Percentiles rank a stretch among this genome's conserved stretches.
Conservation (phyloP, 495 filamentous ascomycete genomes). For the Hyaloscypha finlandica region DNA sequence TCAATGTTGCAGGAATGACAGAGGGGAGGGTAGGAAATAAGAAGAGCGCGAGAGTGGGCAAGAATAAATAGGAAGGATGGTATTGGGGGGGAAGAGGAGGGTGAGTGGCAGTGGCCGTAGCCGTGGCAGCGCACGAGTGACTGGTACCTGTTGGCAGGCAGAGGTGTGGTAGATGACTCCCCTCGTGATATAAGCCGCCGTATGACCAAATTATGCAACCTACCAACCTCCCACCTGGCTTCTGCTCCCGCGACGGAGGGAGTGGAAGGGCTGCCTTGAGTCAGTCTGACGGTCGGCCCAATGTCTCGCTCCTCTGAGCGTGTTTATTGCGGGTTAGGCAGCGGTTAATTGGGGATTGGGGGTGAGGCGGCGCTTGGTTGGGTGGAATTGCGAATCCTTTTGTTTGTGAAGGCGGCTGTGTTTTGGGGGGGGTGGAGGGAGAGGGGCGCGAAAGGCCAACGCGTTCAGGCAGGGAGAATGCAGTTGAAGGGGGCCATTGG, state of each 20-base stretch:
- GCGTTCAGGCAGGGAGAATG: conserved; percentile 5
- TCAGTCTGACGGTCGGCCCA: conserved; percentile 14
- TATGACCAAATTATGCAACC: conserved; percentile 21
- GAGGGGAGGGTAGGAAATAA: conserved; percentile 22
- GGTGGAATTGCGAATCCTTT: conserved; percentile 16
- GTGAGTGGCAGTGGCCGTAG: not conserved
- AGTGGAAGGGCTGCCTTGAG: conserved; percentile 17
- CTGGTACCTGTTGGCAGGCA: conserved; percentile 20
- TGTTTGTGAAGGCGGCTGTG: conserved; percentile 27
- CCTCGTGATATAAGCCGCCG: conserved; percentile 34
- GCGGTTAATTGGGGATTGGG: conserved; percentile 26
- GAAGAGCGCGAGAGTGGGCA: conserved; percentile 30
- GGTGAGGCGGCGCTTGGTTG: conserved; percentile 9
- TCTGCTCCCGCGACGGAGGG: not conserved
- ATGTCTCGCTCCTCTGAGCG: not conserved
- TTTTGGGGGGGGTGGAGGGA: not conserved
- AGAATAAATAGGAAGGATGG: conserved; percentile 22
- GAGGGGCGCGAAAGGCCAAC: conserved; percentile 12
- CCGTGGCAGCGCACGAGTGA: conserved; percentile 11
- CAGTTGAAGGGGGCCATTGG: conserved; percentile 19
- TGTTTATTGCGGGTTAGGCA: conserved; percentile 18
- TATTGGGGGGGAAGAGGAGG: not conserved
- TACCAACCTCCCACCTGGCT: conserved; percentile 10
- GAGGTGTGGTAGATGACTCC: conserved; percentile 25
- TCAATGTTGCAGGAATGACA: conserved; percentile 4